phyloP scores from a whole-genome alignment of 2,329 filamentous ascomycete genomes.

The Cryoendolithus antarcticus region DNA sequence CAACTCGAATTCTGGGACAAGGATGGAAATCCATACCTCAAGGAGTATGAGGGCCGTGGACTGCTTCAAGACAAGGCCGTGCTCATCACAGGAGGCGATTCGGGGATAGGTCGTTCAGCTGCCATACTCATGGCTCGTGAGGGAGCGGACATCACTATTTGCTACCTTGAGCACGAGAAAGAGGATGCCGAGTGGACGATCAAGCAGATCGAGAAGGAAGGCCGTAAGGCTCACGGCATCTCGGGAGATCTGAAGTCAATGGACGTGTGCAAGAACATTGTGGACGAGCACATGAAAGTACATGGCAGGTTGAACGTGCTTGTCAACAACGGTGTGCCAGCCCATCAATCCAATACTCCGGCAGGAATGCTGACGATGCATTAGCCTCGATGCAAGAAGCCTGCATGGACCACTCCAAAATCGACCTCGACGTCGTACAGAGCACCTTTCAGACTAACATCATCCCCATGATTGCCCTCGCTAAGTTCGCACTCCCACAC shows the following conservation, averaged over 20 bases:
- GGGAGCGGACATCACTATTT: constrained; percentile 44
- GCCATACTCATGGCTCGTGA: constrained; percentile 46
- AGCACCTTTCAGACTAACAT: constrained; percentile 47
- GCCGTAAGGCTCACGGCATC: constrained; percentile 36
- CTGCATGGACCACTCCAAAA: constrained; percentile 40
- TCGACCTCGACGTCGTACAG: constrained; percentile 43
- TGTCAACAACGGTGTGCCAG: constrained; percentile 39
- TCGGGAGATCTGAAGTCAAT: constrained; percentile 38
- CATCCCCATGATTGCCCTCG: constrained; percentile 46
- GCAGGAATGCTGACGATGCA: constrained; percentile 1
- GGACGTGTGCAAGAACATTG: constrained; percentile 37
- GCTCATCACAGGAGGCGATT: constrained; percentile 16
- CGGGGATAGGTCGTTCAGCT: constrained; percentile 40
- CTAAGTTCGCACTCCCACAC: constrained; percentile 44
- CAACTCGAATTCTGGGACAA: constrained; percentile 22
- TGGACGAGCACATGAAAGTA: constrained; percentile 42
- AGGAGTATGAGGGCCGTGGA: constrained; percentile 21
- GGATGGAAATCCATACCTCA: constrained; percentile 20
- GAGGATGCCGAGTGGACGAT: constrained; percentile 44
- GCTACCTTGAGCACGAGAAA: constrained; percentile 45
- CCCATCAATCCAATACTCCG: not conserved
- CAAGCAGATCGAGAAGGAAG: constrained; percentile 39
- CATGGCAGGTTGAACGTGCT: constrained; percentile 34
- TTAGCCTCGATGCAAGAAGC: constrained; percentile 43
- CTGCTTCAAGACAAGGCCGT: constrained; percentile 21